Percentiles rank a stretch among this genome's conserved stretches.
phyloP scores from a whole-genome alignment of 2,329 filamentous ascomycete species.

The Aspergillus sp. region DNA sequence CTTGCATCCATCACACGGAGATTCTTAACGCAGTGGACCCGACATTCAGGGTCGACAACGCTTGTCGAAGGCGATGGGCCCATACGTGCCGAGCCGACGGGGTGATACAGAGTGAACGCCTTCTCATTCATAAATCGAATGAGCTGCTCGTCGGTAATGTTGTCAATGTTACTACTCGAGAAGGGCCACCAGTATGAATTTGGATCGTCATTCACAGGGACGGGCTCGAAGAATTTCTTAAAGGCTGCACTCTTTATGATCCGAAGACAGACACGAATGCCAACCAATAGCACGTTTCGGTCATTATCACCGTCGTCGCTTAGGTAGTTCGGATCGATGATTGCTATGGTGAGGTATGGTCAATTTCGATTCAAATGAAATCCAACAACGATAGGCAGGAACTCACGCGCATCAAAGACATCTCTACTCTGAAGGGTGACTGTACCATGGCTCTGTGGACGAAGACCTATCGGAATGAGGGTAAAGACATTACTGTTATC shows the following conservation, averaged over 20 bases:
- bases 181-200: constrained; percentile 18
- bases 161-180: constrained; percentile 16
- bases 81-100: constrained; percentile 20
- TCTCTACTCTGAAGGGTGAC: constrained; percentile 15
- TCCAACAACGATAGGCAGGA: neutral
- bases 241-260: constrained; percentile 12
- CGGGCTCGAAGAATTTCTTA: constrained; percentile 13
- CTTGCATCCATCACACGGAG: constrained; percentile 21
- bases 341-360: constrained; percentile 5
- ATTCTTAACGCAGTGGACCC: constrained; percentile 17
- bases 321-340: constrained; percentile 18
- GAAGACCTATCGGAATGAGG: constrained; percentile 12
- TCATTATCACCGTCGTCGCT: constrained; percentile 14
- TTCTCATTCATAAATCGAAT: constrained; percentile 18
- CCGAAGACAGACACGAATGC: constrained; percentile 14
- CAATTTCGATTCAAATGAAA: neutral
- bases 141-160: constrained; percentile 17
- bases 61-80: constrained; percentile 9
- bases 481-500: constrained; percentile 11
- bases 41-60: constrained; percentile 18
- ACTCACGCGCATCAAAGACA: constrained; percentile 15
- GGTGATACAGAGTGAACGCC: constrained; percentile 20
- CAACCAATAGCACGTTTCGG: constrained; percentile 12
- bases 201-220: constrained; percentile 14
- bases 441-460: constrained; percentile 16